A percentile compares a stretch with the other conserved stretches of the same genome.
phyloP scores from a whole-genome alignment of 2,329 filamentous ascomycete genomes.

The Colletotrichum scovillei region DNA sequence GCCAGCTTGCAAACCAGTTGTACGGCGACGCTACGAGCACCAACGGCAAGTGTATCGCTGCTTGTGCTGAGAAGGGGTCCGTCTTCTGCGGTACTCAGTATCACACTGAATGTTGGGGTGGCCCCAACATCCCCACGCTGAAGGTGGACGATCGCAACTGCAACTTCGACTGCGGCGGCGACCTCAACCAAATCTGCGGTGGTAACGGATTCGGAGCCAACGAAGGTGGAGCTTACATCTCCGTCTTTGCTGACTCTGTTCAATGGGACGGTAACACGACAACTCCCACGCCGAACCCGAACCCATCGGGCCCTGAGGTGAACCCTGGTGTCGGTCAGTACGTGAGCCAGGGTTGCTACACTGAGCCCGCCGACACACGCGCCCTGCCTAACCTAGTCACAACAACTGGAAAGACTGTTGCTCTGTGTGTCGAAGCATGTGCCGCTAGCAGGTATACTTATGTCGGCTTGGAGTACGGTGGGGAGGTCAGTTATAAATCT shows the following conservation, averaged over 20 bases:
- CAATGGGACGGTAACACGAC: slow-evolving; percentile 44
- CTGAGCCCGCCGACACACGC: slow-evolving; percentile 38
- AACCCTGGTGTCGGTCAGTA: slow-evolving; percentile 50
- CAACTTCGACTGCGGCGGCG: slow-evolving; percentile 62
- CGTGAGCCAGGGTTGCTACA: slow-evolving; percentile 36
- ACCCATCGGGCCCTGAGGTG: slow-evolving; percentile 42
- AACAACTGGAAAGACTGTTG: slow-evolving; percentile 39
- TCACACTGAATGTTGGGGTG: slow-evolving; percentile 65
- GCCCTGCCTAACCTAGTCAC: slow-evolving; percentile 36
- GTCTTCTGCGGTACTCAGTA: slow-evolving; percentile 63
- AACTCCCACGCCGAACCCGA: slow-evolving; percentile 33
- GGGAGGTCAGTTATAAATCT: slow-evolving; percentile 43
- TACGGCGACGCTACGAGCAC: slow-evolving; percentile 55
- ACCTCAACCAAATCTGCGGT: slow-evolving; percentile 63
- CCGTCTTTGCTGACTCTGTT: slow-evolving; percentile 55
- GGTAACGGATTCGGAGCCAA: slow-evolving; percentile 55
- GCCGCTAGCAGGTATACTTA: slow-evolving; percentile 41
- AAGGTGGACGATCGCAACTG: slow-evolving; percentile 59
- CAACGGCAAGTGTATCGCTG: slow-evolving; percentile 56
- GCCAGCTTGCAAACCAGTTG: slow-evolving; percentile 58
- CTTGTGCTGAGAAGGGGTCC: slow-evolving; percentile 50
- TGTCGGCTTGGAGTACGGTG: slow-evolving; percentile 52
- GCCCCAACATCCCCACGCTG: slow-evolving; percentile 56
- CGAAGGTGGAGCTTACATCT: slow-evolving; percentile 55
- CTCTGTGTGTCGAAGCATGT: slow-evolving; percentile 44